Conservation (phyloP, 148 eudicot species). For the Rheum nobile region DNA sequence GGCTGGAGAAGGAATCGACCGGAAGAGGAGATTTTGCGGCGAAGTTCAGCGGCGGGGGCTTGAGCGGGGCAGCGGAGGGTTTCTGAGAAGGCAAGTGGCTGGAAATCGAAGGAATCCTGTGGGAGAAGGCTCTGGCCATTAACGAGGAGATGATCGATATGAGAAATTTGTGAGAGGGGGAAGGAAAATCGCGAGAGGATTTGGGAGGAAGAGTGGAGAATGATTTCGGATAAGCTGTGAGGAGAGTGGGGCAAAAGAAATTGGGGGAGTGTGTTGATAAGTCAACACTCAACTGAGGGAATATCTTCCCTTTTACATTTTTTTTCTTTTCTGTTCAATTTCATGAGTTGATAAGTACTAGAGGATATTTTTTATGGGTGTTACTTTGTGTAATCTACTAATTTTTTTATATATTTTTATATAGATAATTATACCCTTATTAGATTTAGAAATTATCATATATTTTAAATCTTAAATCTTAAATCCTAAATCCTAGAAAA, state of each 20-base stretch:
- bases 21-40: background rate
- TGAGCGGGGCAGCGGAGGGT: background rate
- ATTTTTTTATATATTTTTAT: too few relatives aligned
- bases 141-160: background rate
- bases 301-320: too few relatives aligned
- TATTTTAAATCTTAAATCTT: too few relatives aligned
- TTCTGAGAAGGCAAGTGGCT: conserved; percentile 5
- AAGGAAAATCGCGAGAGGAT: background rate
- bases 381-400: too few relatives aligned
- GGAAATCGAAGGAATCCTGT: background rate
- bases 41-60: conserved; percentile 4
- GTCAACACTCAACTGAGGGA: too few relatives aligned
- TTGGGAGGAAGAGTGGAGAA: background rate
- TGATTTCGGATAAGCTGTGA: background rate
- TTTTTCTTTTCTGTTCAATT: too few relatives aligned
- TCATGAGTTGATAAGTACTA: too few relatives aligned
- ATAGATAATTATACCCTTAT: too few relatives aligned
- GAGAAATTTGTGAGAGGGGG: background rate
- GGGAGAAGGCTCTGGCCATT: conserved; percentile 10
- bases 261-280: background rate
- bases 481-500: too few relatives aligned
- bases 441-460: too few relatives aligned
- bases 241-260: background rate
- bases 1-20: background rate
- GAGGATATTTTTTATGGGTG: too few relatives aligned